A percentile compares a stretch with the other conserved stretches of the same genome.
Evolutionary conservation across 352 stramenopile species (phyloP).

Genomic region (Globisporangium camurandrum): DNA sequence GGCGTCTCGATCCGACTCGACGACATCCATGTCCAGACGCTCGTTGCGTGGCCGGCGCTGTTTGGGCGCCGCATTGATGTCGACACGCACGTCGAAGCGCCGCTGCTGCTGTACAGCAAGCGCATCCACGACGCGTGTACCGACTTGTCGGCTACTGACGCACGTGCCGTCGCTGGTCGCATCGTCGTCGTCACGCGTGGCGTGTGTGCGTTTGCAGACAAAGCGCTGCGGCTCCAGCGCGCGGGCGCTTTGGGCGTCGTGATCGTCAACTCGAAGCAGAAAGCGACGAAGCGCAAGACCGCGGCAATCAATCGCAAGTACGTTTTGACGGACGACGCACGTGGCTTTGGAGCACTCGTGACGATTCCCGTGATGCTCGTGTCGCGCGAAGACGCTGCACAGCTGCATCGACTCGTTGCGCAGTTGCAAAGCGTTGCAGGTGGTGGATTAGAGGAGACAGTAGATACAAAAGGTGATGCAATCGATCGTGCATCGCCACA

Average conservation of each 20-base stretch:
- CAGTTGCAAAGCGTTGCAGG: slow-evolving; percentile 2
- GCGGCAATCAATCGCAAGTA: slow-evolving; percentile 44
- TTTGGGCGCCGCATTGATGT: slow-evolving; percentile 51
- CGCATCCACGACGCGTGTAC: slow-evolving; percentile 43
- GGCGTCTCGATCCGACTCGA: slow-evolving; percentile 51
- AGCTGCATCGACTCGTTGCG: slow-evolving; percentile 33
- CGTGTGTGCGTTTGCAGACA: slow-evolving; percentile 71
- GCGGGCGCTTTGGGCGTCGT: slow-evolving; percentile 52
- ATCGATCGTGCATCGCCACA: slow-evolving; percentile 3
- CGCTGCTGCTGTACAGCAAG: slow-evolving; percentile 33
- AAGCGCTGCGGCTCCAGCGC: slow-evolving; percentile 54
- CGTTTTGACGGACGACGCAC: slow-evolving; percentile 51
- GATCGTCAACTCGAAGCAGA: slow-evolving; percentile 70
- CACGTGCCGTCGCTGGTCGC: slow-evolving; percentile 26
- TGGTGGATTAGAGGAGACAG: too few species aligned
- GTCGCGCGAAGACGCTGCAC: slow-evolving; percentile 33
- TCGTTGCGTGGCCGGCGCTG: slow-evolving; percentile 53
- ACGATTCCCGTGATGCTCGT: slow-evolving; percentile 70
- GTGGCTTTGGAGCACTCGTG: slow-evolving; percentile 30
- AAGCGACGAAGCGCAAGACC: slow-evolving; percentile 20
- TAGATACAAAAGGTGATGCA: slow-evolving; percentile 6
- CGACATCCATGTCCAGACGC: slow-evolving; percentile 56
- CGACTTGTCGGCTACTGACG: slow-evolving; percentile 15
- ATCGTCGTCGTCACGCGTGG: slow-evolving; percentile 68
- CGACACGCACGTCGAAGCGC: slow-evolving; percentile 41